Conservation (phyloP, 202 grass and related monocot genomes). For the Eragrostis tef region DNA sequence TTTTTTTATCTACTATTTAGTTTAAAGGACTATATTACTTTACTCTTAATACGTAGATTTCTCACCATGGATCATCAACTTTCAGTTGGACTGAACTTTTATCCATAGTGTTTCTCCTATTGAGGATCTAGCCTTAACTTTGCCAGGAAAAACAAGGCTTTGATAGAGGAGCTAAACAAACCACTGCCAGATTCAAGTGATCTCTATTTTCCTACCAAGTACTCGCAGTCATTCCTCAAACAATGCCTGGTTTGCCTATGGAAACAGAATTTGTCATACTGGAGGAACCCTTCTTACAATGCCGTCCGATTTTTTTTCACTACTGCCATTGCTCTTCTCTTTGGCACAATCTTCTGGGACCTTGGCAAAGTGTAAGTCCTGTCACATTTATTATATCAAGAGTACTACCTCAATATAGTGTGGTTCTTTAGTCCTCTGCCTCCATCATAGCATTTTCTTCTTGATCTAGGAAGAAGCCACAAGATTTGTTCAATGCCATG, state of each 20-base stretch:
- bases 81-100: too few species aligned
- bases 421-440: not conserved
- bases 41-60: too few species aligned
- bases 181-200: slow-evolving; percentile 61
- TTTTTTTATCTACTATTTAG: too few species aligned
- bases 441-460: not conserved
- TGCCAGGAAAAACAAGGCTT: slow-evolving; percentile 65
- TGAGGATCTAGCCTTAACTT: too few species aligned
- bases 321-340: slow-evolving; percentile 52
- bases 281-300: slow-evolving; percentile 78
- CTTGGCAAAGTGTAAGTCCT: slow-evolving; percentile 64
- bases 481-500: slow-evolving; percentile 80
- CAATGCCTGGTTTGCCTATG: slow-evolving; percentile 76
- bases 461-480: slow-evolving; percentile 44
- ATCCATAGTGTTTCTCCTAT: too few species aligned
- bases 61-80: too few species aligned
- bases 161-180: slow-evolving; percentile 64
- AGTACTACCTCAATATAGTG: not conserved
- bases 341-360: slow-evolving; percentile 77
- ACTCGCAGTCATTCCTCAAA: slow-evolving; percentile 60
- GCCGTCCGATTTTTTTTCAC: slow-evolving; percentile 68
- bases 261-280: slow-evolving; percentile 79
- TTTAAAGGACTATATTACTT: too few species aligned
- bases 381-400: not conserved
- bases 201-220: slow-evolving; percentile 61